These are phyloP conservation scores for Bacidia rubella DNA, from an alignment of 495 filamentous ascomycete species.

Conservation along the genomic window DNA sequence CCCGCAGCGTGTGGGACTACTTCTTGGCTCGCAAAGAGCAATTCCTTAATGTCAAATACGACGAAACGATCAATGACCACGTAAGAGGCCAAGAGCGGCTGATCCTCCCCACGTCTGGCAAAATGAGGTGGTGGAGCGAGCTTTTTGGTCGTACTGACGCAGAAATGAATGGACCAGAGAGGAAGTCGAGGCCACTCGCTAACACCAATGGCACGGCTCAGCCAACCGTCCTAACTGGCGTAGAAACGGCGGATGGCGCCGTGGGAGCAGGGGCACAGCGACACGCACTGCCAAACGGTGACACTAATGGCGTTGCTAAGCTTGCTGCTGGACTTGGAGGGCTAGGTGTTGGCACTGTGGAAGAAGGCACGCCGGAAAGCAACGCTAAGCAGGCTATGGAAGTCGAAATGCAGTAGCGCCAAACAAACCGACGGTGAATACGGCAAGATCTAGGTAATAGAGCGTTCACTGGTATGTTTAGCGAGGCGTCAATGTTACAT, in stretches of 20 bases:
- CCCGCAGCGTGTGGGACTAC: slow-evolving; percentile 91
- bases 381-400: slow-evolving; percentile 26
- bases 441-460: too few species aligned
- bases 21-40: slow-evolving; percentile 66
- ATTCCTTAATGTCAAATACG: slow-evolving; percentile 72
- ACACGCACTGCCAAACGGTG: slow-evolving; percentile 19
- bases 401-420: slow-evolving; percentile 36
- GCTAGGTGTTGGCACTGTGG: slow-evolving; percentile 23
- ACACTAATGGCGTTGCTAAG: slow-evolving; percentile 23
- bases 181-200: neutral
- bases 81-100: slow-evolving; percentile 68
- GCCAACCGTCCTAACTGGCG: slow-evolving; percentile 30
- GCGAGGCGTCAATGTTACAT: too few species aligned
- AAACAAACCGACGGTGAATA: neutral
- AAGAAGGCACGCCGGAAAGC: slow-evolving; percentile 13
- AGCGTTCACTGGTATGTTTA: too few species aligned
- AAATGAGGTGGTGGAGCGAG: slow-evolving; percentile 85
- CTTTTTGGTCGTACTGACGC: slow-evolving; percentile 69
- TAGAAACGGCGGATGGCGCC: slow-evolving; percentile 33
- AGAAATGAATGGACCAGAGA: slow-evolving; percentile 73
- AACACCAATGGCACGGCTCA: slow-evolving; percentile 4
- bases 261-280: slow-evolving; percentile 19
- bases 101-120: slow-evolving; percentile 54
- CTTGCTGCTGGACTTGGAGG: slow-evolving; percentile 32
- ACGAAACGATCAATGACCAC: slow-evolving; percentile 60